A percentile compares a stretch with the other conserved stretches of the same genome.
Evolutionary conservation across 2,329 filamentous ascomycete species (phyloP).

Genomic region (Trichoderma sp.): DNA sequence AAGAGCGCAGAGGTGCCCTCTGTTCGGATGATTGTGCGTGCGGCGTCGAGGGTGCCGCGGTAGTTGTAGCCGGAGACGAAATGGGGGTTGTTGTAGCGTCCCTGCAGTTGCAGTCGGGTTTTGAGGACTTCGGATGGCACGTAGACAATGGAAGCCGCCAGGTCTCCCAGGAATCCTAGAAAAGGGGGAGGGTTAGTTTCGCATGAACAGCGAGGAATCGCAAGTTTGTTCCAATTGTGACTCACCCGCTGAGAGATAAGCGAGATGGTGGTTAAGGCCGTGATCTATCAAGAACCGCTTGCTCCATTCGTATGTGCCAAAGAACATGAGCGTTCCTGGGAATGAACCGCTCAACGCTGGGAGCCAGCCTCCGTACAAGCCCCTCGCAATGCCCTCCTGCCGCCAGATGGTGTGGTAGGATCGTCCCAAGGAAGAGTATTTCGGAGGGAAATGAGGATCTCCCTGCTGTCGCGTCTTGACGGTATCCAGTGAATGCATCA

Average conservation of each 20-base stretch:
- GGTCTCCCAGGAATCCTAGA: constrained; percentile 83
- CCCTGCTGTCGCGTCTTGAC: constrained; percentile 98
- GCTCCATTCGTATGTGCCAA: constrained; percentile 93
- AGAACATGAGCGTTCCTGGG: constrained; percentile 90
- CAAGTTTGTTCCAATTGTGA: background rate
- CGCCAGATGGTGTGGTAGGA: constrained; percentile 91
- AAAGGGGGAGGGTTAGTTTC: background rate
- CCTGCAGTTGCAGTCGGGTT: constrained; percentile 92
- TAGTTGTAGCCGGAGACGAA: constrained; percentile 98
- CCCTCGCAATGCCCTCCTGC: constrained; percentile 82
- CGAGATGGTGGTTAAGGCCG: constrained; percentile 76
- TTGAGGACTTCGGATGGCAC: constrained; percentile 97
- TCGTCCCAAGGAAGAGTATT: constrained; percentile 84
- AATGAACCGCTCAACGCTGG: constrained; percentile 91
- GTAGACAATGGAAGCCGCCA: constrained; percentile 88
- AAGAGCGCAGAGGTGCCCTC: constrained; percentile 88
- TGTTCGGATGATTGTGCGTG: constrained; percentile 74
- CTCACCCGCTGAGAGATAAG: constrained; percentile 80
- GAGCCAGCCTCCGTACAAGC: constrained; percentile 89
- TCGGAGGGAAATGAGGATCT: constrained; percentile 87
- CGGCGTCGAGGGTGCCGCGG: constrained; percentile 77
- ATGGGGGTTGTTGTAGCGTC: constrained; percentile 89
- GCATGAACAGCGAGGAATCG: constrained; percentile 14
- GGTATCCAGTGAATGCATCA: constrained; percentile 98
- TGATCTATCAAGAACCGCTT: constrained; percentile 84